A percentile compares a stretch with the other conserved stretches of the same genome.
These are phyloP conservation scores for Tolypocladium tropicale DNA, from an alignment of 2,329 filamentous ascomycete genomes.

Conservation along the genomic window DNA sequence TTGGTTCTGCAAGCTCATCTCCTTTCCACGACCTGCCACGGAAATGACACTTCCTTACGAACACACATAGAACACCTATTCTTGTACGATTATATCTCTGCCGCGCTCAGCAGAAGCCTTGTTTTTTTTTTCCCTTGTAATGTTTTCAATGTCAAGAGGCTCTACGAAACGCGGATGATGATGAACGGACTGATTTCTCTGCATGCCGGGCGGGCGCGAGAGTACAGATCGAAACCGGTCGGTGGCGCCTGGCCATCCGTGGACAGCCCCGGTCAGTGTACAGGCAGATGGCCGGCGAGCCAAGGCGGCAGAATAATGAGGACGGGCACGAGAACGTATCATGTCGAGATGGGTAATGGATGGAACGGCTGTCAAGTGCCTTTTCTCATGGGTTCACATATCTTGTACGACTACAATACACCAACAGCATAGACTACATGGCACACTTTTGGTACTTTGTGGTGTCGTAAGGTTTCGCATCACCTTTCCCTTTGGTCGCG, in stretches of 20 bases:
- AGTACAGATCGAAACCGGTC: neutral
- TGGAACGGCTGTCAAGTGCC: neutral
- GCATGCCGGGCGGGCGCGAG: neutral
- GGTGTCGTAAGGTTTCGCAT: neutral
- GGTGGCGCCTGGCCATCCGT: neutral
- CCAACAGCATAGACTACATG: neutral
- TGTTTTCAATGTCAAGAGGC: neutral
- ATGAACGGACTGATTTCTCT: neutral
- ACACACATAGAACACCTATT: neutral
- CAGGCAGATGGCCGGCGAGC: neutral
- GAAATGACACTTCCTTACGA: slow-evolving; percentile 5
- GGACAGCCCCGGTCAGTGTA: neutral
- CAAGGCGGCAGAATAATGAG: neutral
- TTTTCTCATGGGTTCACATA: neutral
- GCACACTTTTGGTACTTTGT: neutral
- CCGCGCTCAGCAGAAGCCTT: neutral
- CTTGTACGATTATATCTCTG: neutral
- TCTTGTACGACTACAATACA: neutral
- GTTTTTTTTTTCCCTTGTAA: neutral
- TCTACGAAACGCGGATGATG: neutral
- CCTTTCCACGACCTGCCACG: neutral
- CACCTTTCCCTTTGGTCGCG: neutral
- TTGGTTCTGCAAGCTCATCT: slow-evolving; percentile 6
- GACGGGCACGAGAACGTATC: neutral
- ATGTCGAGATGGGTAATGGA: neutral